phyloP scores from a whole-genome alignment of 1,284 basidiomycete genomes.

The Ceratobasidium sp. region DNA sequence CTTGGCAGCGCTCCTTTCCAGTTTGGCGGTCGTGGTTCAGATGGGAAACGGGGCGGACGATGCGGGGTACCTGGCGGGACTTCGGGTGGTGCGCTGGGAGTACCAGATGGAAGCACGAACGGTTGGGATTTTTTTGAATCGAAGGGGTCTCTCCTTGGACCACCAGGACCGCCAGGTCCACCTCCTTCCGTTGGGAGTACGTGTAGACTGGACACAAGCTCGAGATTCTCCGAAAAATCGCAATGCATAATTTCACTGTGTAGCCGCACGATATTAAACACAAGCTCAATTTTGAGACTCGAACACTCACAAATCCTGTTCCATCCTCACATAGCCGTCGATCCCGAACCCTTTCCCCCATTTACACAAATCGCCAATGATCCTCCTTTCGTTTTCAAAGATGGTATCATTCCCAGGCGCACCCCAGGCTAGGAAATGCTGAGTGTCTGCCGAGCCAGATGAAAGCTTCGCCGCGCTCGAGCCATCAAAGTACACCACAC shows the following conservation, averaged over 20 bases:
- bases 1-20: conserved; percentile 40
- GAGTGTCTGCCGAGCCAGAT: conserved; percentile 54
- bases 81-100: background rate
- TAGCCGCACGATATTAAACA: background rate
- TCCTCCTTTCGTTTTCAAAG: conserved; percentile 46
- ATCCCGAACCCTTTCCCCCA: conserved; percentile 52
- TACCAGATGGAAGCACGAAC: background rate
- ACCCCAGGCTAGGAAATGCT: conserved; percentile 55
- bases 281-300: background rate
- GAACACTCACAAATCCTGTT: conserved; percentile 57
- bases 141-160: background rate
- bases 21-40: conserved; percentile 29
- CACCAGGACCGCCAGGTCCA: background rate
- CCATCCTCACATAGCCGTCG: conserved; percentile 57
- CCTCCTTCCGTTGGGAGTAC: conserved; percentile 35
- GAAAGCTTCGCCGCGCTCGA: conserved; percentile 51
- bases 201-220: conserved; percentile 50
- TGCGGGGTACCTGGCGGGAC: background rate
- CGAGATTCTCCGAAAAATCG: conserved; percentile 55
- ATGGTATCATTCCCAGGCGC: conserved; percentile 40
- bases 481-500: conserved; percentile 58
- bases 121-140: background rate
- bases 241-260: conserved; percentile 62
- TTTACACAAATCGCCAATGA: conserved; percentile 50
- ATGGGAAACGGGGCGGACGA: background rate